Evolutionary conservation across 148 eudicot species (phyloP), one percentile per base, ranked within the genome.

Genomic region (Camellia lanceoleosa): DNA sequence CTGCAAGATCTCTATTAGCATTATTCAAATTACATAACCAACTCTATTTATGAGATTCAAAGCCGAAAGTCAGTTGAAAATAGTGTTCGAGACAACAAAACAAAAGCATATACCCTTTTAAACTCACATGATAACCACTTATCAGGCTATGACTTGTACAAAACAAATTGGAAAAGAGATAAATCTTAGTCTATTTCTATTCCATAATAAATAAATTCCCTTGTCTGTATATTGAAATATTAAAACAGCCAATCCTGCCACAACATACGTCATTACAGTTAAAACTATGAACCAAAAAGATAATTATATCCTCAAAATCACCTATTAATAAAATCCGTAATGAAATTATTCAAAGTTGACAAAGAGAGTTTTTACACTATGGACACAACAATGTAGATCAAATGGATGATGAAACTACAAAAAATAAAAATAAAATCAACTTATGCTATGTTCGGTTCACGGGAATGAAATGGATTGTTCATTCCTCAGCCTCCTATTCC

Each of bases 21-120:
- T 55, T 16, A 74, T 74, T 74, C 49, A 74, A 74, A 56, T 38
- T 23, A 12, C 64, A 55, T 41, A 55, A 73, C 30, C 5, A 54
- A 54, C 4, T 23, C 3, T 30, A 15, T 30, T 18, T n/a, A n/a
- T 75, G 23, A 5, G 68, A 75, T 42, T 42, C 51, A 41, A 44
- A 41, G 13, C 59, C 54, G 3, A 19, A 9, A 49, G 59, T 51
- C 75, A 51, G 75, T 42, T 38, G 5, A 56, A 56, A 56, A 14
- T n/a, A 41, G 5, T 9, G 65, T 18, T 56, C 19, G 43, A 74
- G 41, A 56, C 12, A 73, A 41, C 2, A 42, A 73, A 23, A 10
- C 19, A 6, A 11, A 30, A 30, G 38, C 38, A 49, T 61, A 3
- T 61, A n/a, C 5, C 3, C 19, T 61, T 61, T 55, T 12, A 55